Percentiles rank a stretch among this genome's conserved stretches.
Evolutionary conservation across 2,329 filamentous ascomycete genomes (phyloP).

Genomic region (Fusarium ramigenum): DNA sequence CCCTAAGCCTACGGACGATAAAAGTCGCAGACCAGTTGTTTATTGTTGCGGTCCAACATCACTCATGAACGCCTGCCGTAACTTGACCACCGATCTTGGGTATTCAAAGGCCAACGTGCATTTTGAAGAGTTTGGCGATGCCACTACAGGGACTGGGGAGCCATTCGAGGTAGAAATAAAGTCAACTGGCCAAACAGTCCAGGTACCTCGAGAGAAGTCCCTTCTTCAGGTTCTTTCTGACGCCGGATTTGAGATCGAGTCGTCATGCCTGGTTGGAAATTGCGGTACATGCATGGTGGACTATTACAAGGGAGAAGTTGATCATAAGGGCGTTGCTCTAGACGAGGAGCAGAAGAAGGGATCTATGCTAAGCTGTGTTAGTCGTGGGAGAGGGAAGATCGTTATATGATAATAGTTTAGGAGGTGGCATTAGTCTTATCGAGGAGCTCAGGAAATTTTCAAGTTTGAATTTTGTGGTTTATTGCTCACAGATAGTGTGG

Average conservation of each 20-base stretch:
- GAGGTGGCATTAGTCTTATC: too few relatives aligned
- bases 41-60: constrained; percentile 18
- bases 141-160: constrained; percentile 16
- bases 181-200: neutral
- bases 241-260: constrained; percentile 23
- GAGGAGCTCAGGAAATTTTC: neutral
- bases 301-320: constrained; percentile 12
- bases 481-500: neutral
- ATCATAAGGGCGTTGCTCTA: constrained; percentile 25
- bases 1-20: neutral
- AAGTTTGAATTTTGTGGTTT: neutral
- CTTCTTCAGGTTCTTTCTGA: constrained; percentile 23
- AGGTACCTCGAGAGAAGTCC: constrained; percentile 10
- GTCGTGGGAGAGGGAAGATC: constrained; percentile 22
- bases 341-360: constrained; percentile 23
- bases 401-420: neutral
- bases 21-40: neutral
- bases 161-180: constrained; percentile 20
- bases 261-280: constrained; percentile 26
- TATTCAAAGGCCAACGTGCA: neutral
- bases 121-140: constrained; percentile 25
- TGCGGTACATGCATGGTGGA: constrained; percentile 31
- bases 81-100: neutral
- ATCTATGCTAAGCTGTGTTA: constrained; percentile 22
- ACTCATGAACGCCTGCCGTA: constrained; percentile 3